Evolutionary conservation across 371 early-diverging fungal species (phyloP), one percentile per base, ranked within the genome.

Genomic region (Batkoa obscura): DNA sequence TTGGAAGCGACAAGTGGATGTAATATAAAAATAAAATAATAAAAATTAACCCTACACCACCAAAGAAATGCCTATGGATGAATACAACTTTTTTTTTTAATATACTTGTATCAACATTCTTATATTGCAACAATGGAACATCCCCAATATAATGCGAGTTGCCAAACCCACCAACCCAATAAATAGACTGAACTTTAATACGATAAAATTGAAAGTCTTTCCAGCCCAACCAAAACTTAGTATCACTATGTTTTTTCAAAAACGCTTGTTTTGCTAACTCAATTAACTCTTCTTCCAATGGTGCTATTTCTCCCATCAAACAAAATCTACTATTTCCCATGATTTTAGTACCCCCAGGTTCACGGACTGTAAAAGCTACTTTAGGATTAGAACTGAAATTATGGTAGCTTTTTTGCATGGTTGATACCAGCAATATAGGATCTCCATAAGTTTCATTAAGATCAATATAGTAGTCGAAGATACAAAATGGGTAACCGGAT

Each of bases 81-180:
- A 23, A 23, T 23, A 23, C 23, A 23, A 23, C 23, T 23, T 23
- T 23, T 23, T 23, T 23, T 23, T 23, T 23, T 23, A 23, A 23
- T 23, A 23, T 23, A 23, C 23, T 23, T 23, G 41, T 62, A 39
- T 38, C 63, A 33, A 42, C 38, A n/a, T 15, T 10, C 3, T 12
- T 66, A 56, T 71, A 71, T 1, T 61, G 10, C 0, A 60, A 43
- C 8, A 59, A 30, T 2, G 66, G 64, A 34, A 72, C 57, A 63
- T 65, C 68, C 2, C 72, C 72, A 50, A 72, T 68, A 48, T 68
- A 70, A 42, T 72, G 68, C 2, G 65, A 47, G 8, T 68, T 67
- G n/a, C 70, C 70, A 58, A 67, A 72, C 0, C 72, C 72, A 49
- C 69, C 66, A 5, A 72, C 64, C 52, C 66, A 68, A 54, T 72